phyloP scores from a whole-genome alignment of 1,284 basidiomycete genomes.

The Gomphus bonarii region DNA sequence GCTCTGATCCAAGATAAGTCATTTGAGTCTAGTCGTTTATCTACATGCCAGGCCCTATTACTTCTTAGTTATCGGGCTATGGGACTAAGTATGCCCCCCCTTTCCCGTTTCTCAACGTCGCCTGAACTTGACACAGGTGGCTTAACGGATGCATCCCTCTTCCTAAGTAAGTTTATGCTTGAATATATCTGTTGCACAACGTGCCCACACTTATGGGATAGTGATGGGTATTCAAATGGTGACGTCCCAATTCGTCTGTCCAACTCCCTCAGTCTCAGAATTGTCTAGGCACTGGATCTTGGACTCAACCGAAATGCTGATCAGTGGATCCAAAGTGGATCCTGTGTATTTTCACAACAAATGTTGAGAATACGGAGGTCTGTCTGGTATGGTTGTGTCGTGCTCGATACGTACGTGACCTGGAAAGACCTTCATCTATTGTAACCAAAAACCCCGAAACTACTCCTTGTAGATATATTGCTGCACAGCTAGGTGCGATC shows the following conservation, averaged over 20 bases:
- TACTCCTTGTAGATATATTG: not conserved
- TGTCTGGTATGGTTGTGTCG: conserved; percentile 3
- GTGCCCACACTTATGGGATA: not conserved
- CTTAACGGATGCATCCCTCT: not conserved
- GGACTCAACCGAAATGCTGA: conserved; percentile 4
- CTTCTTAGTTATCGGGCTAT: conserved; percentile 1
- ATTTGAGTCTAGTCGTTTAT: not conserved
- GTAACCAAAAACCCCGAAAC: not conserved
- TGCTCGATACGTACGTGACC: conserved; percentile 1
- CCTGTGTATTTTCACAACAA: not conserved
- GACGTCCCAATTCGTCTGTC: not conserved
- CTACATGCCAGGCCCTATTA: conserved; percentile 3
- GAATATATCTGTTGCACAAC: not conserved
- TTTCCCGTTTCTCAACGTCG: not conserved
- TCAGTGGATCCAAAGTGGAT: not conserved
- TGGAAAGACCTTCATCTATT: not conserved
- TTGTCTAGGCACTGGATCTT: not conserved
- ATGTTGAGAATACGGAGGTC: not conserved
- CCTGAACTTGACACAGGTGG: not conserved
- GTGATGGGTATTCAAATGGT: conserved; percentile 6
- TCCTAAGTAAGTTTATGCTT: not conserved
- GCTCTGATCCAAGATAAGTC: not conserved
- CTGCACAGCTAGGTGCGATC: not conserved
- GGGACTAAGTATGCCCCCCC: not conserved
- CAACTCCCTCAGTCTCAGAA: not conserved